A percentile compares a stretch with the other conserved stretches of the same genome.
Evolutionary conservation across 225 moss, liverwort and hornwort genomes (phyloP).

Genomic region (Climacium dendroides): DNA sequence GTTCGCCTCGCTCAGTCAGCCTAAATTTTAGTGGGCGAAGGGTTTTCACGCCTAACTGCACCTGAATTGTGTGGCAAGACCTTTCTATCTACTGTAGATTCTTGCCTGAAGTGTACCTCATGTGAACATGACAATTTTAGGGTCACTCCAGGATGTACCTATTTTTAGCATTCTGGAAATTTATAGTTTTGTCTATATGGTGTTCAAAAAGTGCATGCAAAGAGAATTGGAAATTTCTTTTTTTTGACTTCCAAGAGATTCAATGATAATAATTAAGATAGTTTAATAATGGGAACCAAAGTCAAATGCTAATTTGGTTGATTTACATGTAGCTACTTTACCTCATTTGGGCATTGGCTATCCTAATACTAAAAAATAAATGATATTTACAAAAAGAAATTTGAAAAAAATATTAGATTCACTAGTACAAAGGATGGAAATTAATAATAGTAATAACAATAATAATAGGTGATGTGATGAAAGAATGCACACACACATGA

Average conservation of each 20-base stretch:
- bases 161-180: not conserved
- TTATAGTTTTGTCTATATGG: rapidly evolving
- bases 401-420: not conserved
- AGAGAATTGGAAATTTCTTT: not conserved
- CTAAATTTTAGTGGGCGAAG: not conserved
- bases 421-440: rapidly evolving
- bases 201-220: not conserved
- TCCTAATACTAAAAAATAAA: rapidly evolving
- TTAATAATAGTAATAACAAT: no score
- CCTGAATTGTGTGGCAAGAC: not conserved
- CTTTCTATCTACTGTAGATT: rapidly evolving
- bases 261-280: not conserved
- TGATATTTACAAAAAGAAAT: not conserved
- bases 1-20: not conserved
- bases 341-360: rapidly evolving
- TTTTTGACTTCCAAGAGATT: not conserved
- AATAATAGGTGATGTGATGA: no score
- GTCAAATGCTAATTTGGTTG: not conserved
- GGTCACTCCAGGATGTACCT: rapidly evolving
- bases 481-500: rapidly evolving
- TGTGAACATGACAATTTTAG: no score
- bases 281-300: not conserved
- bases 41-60: not conserved
- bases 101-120: not conserved
- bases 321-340: not conserved